phyloP scores from a whole-genome alignment of 2,329 filamentous ascomycete genomes.

The Colletotrichum eremochloae region DNA sequence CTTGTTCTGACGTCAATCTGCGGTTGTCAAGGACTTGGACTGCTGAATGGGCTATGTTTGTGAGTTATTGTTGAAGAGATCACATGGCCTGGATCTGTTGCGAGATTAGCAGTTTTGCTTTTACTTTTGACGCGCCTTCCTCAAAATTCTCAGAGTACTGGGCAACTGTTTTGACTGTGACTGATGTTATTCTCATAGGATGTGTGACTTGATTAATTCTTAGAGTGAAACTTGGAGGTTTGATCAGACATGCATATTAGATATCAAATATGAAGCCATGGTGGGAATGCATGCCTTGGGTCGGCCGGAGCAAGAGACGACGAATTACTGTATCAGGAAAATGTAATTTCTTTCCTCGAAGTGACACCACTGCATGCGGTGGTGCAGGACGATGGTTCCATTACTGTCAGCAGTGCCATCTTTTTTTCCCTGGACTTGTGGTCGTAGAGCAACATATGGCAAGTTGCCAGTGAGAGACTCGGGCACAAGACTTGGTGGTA shows the following conservation, averaged over 20 bases:
- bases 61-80: not conserved
- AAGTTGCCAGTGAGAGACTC: not conserved
- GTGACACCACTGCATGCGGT: accelerated
- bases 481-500: too few relatives aligned
- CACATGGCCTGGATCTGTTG: not conserved
- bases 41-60: too few relatives aligned
- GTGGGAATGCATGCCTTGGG: too few relatives aligned
- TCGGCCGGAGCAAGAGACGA: not conserved
- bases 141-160: not conserved
- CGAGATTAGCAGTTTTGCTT: not conserved
- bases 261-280: not conserved
- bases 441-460: not conserved
- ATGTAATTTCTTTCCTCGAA: too few relatives aligned
- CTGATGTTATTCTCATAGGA: not conserved
- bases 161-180: accelerated
- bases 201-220: not conserved
- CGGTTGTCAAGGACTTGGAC: not conserved
- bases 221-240: not conserved
- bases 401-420: not conserved
- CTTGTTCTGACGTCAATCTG: not conserved
- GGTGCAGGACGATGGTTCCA: not conserved
- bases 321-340: not conserved
- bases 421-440: too few relatives aligned
- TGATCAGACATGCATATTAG: not conserved
- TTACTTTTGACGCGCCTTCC: not conserved